Conservation (phyloP, 2,329 filamentous ascomycete species). For the Ophiocordyceps camponoti-floridani region DNA sequence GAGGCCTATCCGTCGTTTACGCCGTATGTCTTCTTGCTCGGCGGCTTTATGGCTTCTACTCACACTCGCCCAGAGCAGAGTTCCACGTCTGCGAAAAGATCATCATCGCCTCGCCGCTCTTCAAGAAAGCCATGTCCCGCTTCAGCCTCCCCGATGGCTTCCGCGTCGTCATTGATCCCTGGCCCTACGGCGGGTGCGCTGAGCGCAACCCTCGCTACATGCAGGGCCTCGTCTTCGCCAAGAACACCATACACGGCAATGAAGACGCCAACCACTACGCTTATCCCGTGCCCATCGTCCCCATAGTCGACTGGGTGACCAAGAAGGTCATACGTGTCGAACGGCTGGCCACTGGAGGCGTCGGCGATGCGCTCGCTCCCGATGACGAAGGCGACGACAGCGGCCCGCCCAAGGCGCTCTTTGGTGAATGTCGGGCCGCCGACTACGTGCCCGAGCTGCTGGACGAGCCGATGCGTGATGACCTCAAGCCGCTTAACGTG, state of each 20-base stretch:
- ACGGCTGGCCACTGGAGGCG: conserved; percentile 14
- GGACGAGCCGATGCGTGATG: conserved; percentile 21
- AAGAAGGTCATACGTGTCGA: conserved; percentile 15
- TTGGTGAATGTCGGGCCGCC: conserved; percentile 13
- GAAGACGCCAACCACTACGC: conserved; percentile 36
- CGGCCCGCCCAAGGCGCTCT: conserved; percentile 2
- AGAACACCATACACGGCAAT: conserved; percentile 14
- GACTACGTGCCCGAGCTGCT: conserved; percentile 25
- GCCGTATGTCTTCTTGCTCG: conserved; percentile 6
- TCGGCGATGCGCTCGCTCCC: conserved; percentile 6
- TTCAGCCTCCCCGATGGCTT: conserved; percentile 11
- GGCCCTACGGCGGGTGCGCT: conserved; percentile 13
- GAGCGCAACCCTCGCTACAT: conserved; percentile 14
- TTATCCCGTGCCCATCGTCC: conserved; percentile 31
- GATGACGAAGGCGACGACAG: conserved; percentile 4
- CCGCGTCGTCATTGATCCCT: conserved; percentile 14
- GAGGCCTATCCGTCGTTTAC: conserved; percentile 14
- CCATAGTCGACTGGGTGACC: conserved; percentile 18
- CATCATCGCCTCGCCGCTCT: conserved; percentile 9
- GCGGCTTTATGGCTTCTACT: background rate
- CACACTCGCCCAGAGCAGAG: background rate
- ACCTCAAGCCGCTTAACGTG: conserved; percentile 39
- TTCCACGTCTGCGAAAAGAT: conserved; percentile 10
- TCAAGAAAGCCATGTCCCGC: conserved; percentile 12
- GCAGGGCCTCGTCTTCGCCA: conserved; percentile 15